Conservation (phyloP, 2,329 filamentous ascomycete species). For the Phialophora tarda region DNA sequence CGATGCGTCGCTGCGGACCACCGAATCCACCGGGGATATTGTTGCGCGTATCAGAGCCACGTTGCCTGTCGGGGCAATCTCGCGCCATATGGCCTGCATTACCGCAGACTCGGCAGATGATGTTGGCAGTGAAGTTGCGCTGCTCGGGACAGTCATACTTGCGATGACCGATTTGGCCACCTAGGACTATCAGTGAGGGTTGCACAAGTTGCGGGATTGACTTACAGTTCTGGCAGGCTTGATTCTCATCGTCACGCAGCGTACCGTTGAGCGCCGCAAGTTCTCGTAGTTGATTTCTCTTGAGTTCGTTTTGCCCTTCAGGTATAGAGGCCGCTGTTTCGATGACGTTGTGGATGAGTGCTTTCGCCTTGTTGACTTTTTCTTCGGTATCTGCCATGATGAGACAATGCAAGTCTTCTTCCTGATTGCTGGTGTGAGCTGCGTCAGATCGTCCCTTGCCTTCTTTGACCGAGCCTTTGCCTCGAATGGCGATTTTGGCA, state of each 20-base stretch:
- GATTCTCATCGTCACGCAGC: constrained; percentile 97
- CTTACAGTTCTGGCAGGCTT: constrained; percentile 94
- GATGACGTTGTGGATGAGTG: constrained; percentile 97
- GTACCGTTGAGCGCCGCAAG: constrained; percentile 98
- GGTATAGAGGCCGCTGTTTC: constrained; percentile 98
- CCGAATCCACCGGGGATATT: constrained; percentile 59
- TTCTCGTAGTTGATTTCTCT: constrained; percentile 97
- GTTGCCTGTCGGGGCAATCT: constrained; percentile 93
- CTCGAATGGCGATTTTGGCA: constrained; percentile 98
- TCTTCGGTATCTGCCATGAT: constrained; percentile 99
- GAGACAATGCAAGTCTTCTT: constrained; percentile 97
- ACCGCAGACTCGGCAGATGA: constrained; percentile 97
- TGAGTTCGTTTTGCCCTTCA: constrained; percentile 97
- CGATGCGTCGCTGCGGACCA: constrained; percentile 68
- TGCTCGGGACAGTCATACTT: constrained; percentile 99
- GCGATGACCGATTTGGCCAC: constrained; percentile 96
- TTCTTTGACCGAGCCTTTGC: constrained; percentile 99
- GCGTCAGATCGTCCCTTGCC: constrained; percentile 98
- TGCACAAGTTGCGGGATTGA: constrained; percentile 26
- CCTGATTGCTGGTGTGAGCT: constrained; percentile 99
- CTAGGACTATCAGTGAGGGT: constrained; percentile 38
- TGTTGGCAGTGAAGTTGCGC: constrained; percentile 98
- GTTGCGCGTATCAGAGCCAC: constrained; percentile 91
- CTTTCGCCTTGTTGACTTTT: constrained; percentile 99
- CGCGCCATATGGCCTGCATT: constrained; percentile 98